A percentile compares a stretch with the other conserved stretches of the same genome.
Evolutionary conservation across 2,329 filamentous ascomycete genomes (phyloP).

Genomic region (Hypoxylon sp.): DNA sequence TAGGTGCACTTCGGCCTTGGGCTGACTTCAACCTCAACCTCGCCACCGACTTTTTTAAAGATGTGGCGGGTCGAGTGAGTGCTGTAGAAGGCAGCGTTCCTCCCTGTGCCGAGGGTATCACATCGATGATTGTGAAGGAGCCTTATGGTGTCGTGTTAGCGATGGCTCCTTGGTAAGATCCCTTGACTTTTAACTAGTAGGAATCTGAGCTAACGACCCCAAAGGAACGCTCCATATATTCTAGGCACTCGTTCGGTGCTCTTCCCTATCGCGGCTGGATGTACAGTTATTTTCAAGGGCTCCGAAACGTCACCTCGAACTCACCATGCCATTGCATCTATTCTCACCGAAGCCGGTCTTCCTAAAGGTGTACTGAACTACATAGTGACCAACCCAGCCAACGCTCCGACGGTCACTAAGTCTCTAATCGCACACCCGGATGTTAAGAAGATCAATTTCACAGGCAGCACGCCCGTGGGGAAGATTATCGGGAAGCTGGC

Average conservation of each 20-base stretch:
- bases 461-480: constrained; percentile 73
- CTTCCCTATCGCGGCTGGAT: constrained; percentile 72
- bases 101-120: constrained; percentile 55
- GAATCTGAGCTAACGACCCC: constrained; percentile 24
- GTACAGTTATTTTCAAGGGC: constrained; percentile 73
- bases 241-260: constrained; percentile 59
- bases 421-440: constrained; percentile 69
- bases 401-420: constrained; percentile 70
- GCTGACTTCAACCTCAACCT: constrained; percentile 53
- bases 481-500: constrained; percentile 71
- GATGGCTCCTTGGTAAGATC: constrained; percentile 73
- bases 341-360: constrained; percentile 73
- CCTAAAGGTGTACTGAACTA: constrained; percentile 74
- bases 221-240: constrained; percentile 59
- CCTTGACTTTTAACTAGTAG: not conserved
- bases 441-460: constrained; percentile 78
- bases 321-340: constrained; percentile 66
- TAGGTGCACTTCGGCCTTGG: constrained; percentile 46
- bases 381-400: constrained; percentile 67
- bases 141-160: constrained; percentile 74
- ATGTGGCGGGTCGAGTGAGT: constrained; percentile 55
- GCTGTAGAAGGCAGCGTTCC: constrained; percentile 51
- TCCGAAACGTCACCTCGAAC: constrained; percentile 69
- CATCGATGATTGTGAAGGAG: constrained; percentile 72
- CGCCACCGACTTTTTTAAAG: constrained; percentile 51